A percentile compares a stretch with the other conserved stretches of the same genome.
phyloP scores from a whole-genome alignment of 2,329 filamentous ascomycete species.

The Colletotrichum sp. region DNA sequence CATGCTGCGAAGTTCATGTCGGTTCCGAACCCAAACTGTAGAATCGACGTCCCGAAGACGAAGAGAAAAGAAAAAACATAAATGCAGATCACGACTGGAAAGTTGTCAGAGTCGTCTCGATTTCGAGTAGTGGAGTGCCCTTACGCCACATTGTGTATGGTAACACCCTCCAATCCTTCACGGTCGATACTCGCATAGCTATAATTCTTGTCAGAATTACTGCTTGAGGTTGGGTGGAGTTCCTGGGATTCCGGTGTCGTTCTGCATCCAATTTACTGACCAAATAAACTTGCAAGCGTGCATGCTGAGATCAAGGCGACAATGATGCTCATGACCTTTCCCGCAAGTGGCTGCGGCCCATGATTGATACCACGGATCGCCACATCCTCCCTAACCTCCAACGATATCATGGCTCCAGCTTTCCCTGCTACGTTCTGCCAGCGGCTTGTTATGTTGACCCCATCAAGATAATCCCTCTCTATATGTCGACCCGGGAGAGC shows the following conservation, averaged over 20 bases:
- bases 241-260: background rate
- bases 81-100: background rate
- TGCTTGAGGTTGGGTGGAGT: background rate
- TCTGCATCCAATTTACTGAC: background rate
- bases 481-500: background rate
- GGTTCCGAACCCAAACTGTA: slow-evolving; percentile 11
- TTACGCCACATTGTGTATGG: slow-evolving; percentile 17
- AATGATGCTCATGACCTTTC: slow-evolving; percentile 10
- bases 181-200: background rate
- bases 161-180: slow-evolving; percentile 6
- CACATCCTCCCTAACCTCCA: background rate
- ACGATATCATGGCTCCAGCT: background rate
- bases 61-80: slow-evolving; percentile 13
- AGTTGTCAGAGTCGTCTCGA: background rate
- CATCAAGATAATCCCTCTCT: background rate
- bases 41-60: slow-evolving; percentile 10
- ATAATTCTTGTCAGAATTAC: background rate
- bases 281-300: background rate
- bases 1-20: slow-evolving; percentile 8
- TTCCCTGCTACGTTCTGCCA: background rate
- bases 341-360: background rate
- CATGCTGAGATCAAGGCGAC: slow-evolving; percentile 13
- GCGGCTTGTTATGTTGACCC: background rate
- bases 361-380: slow-evolving; percentile 5
- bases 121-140: background rate